Percentiles rank a stretch among this genome's conserved stretches.
Conservation (phyloP, 2,329 filamentous ascomycete species). For the Gremmenia infestans region DNA sequence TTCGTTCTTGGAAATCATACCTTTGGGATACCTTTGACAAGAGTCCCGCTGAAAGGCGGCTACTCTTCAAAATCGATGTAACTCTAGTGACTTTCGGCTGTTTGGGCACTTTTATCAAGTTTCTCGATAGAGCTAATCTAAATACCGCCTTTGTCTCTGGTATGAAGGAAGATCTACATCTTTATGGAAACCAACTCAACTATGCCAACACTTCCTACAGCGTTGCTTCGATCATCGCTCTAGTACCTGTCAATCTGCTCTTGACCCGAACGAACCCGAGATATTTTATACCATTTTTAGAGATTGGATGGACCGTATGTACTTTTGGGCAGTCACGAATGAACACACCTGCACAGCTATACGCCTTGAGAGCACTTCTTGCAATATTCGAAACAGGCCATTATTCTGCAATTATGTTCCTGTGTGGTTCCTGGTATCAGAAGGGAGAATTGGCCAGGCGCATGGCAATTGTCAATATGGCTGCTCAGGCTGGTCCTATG, state of each 20-base stretch:
- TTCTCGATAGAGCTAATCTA: slow-evolving; percentile 1
- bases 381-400: slow-evolving; percentile 36
- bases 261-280: slow-evolving; percentile 5
- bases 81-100: slow-evolving; percentile 38
- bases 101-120: slow-evolving; percentile 32
- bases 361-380: slow-evolving; percentile 34
- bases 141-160: slow-evolving; percentile 37
- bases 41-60: slow-evolving; percentile 10
- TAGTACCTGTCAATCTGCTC: slow-evolving; percentile 9
- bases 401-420: slow-evolving; percentile 49
- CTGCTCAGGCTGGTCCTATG: slow-evolving; percentile 41
- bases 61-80: slow-evolving; percentile 41
- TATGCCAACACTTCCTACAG: slow-evolving; percentile 8
- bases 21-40: neutral
- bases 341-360: slow-evolving; percentile 35
- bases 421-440: slow-evolving; percentile 56
- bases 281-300: slow-evolving; percentile 4
- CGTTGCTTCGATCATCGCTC: slow-evolving; percentile 1
- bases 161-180: slow-evolving; percentile 35
- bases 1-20: no score
- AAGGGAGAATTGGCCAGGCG: slow-evolving; percentile 52
- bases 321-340: slow-evolving; percentile 5
- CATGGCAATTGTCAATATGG: slow-evolving; percentile 54
- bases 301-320: slow-evolving; percentile 5
- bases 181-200: slow-evolving; percentile 38